Base-by-base conservation (phyloP, 2,329 filamentous ascomycete species). In the Talaromyces sp. region DNA sequence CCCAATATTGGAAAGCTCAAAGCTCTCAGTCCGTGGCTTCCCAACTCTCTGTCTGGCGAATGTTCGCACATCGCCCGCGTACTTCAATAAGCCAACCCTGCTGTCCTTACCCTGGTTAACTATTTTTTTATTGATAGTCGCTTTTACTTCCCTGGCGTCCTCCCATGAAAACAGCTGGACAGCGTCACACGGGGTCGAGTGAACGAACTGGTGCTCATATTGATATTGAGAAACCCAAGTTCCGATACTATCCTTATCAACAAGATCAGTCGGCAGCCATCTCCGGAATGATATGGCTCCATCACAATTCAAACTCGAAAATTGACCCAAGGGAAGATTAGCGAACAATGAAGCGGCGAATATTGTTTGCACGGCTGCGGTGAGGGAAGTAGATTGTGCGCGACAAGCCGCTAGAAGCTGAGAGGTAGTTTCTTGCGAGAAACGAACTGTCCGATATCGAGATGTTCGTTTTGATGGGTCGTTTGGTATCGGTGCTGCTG, bases 1-100 rank as follows among this genome's bases (percentile, higher is more conserved):
- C 9, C 60, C 60, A 39, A 62, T 50, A 3, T 62, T 50, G 9
- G 60, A 62, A 25, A 49, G 3, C 33, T 50, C 60, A 19, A 62
- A 62, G 45, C 45, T 52, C 45, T 31, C 49, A n/a, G 43, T 22
- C 10, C 60, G 19, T 13, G n/a, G 31, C 41, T 50, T 62, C 7
- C 39, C 60, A 17, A 35, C 39, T 41, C 49, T 25, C 2, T 15
- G 33, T 22, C 3, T 37, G 15, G 47, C 35, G 31, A 50, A n/a
- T n/a, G 35, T 49, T 17, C 50, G 31, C 15, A 33, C 8, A 31
- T 62, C 37, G 5, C 47, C 47, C 15, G 47, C 47, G 10, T 7
- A 50, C 3, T 22, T 33, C n/a, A 62, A 41, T 22, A 62, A 41
- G 43, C 43, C 43, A 7, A 52, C 59, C 3, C n/a, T 7, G 19